Evolutionary conservation across 345 rosid species (phyloP).

Genomic region (Syzygium oleosum): DNA sequence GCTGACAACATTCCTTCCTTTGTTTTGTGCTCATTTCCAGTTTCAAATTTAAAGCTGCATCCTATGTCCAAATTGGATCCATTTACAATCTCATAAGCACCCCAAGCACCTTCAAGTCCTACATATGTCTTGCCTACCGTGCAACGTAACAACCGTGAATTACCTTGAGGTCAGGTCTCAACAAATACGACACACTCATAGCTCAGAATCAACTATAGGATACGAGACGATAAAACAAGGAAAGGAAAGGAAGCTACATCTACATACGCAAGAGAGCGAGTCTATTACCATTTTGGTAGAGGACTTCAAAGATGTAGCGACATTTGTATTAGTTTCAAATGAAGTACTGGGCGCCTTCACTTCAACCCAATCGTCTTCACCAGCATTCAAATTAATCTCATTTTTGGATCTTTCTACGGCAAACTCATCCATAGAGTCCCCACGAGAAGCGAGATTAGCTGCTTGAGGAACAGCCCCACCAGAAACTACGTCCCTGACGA

Average conservation of each 20-base stretch:
- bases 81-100: background rate
- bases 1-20: background rate
- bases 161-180: background rate
- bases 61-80: background rate
- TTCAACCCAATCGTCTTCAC: constrained; percentile 84
- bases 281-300: constrained; percentile 4
- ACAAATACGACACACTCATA: background rate
- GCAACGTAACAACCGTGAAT: background rate
- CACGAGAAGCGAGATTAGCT: constrained; percentile 10
- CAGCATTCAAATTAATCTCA: constrained; percentile 16
- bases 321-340: constrained; percentile 6
- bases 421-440: constrained; percentile 8
- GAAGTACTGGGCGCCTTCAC: constrained; percentile 39
- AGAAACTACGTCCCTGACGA: constrained; percentile 34
- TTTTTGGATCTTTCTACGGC: constrained; percentile 16
- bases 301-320: constrained; percentile 9
- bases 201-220: background rate
- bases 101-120: background rate
- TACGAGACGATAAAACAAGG: background rate
- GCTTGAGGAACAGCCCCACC: constrained; percentile 15
- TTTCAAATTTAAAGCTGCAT: background rate
- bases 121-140: background rate
- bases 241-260: background rate
- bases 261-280: background rate
- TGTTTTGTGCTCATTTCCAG: background rate